phyloP scores from a whole-genome alignment of 1,284 basidiomycete genomes.

The Wallemia mellicola region DNA sequence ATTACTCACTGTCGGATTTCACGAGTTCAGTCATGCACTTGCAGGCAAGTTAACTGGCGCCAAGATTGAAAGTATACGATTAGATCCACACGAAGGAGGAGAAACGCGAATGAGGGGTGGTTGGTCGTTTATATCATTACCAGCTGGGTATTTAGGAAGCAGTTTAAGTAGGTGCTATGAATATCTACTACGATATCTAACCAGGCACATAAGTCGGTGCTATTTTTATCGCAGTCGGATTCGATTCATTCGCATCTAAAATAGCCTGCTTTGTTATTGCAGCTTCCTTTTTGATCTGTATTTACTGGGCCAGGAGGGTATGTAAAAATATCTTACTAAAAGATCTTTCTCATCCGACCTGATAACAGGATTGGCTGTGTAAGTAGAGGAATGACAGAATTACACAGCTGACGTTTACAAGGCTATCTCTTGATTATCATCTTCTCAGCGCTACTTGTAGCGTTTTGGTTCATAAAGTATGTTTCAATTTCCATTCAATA shows the following conservation, averaged over 20 bases:
- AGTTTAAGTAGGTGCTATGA: not conserved
- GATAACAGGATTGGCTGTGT: no score
- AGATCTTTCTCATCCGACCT: no score
- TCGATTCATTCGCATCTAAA: not conserved
- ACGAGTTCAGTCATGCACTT: not conserved
- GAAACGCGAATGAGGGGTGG: not conserved
- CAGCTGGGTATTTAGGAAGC: not conserved
- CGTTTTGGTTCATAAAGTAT: not conserved
- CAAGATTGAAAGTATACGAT: not conserved
- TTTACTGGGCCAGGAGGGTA: not conserved
- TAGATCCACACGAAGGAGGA: not conserved
- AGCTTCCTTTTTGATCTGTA: not conserved
- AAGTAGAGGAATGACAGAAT: not conserved
- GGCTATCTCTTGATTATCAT: not conserved
- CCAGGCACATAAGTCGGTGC: not conserved
- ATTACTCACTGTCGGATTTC: not conserved
- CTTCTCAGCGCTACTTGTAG: not conserved
- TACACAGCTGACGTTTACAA: not conserved
- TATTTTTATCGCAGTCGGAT: not conserved
- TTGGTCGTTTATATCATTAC: not conserved
- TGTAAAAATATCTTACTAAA: not conserved
- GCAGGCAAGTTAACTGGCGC: not conserved
- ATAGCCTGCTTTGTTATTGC: not conserved
- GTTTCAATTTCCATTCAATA: not conserved
- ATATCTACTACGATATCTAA: no score